These are phyloP conservation scores for Bauhinia variegata DNA, from an alignment of 306 rosid species.

Conservation along the genomic window DNA sequence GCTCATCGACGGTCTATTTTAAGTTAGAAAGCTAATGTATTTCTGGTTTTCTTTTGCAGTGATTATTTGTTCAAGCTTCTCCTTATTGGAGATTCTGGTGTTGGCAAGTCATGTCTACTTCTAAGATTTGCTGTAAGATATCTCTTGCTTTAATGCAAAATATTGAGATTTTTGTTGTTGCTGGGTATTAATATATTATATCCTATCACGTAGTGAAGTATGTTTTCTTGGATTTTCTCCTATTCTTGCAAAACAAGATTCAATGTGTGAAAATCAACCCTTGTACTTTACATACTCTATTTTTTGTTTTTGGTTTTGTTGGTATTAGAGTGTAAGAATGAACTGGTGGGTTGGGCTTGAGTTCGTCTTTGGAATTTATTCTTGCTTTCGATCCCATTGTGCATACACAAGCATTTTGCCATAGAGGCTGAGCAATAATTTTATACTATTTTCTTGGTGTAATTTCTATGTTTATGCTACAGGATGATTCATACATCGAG, in stretches of 20 bases:
- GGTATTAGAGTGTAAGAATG: conserved; percentile 10
- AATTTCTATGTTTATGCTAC: conserved; percentile 26
- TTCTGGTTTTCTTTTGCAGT: conserved; percentile 47
- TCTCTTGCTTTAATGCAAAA: conserved; percentile 10
- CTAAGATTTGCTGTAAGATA: conserved; percentile 97
- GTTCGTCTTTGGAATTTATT: not conserved
- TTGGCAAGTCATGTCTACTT: conserved; percentile 97
- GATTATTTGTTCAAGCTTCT: conserved; percentile 98
- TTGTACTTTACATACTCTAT: conserved; percentile 1
- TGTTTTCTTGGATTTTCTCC: conserved; percentile 5
- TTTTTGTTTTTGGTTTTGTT: conserved; percentile 19
- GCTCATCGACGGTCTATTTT: conserved; percentile 14
- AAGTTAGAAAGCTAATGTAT: conserved; percentile 27
- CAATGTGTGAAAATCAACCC: not conserved
- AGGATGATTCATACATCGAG: conserved; percentile 95
- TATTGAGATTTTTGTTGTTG: not conserved
- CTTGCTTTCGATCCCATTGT: not conserved
- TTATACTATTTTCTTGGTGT: not conserved
- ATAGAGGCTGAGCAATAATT: not conserved
- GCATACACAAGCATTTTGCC: not conserved
- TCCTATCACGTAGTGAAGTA: not conserved
- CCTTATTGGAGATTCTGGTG: conserved; percentile 98
- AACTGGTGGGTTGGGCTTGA: conserved; percentile 5
- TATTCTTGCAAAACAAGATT: not conserved
- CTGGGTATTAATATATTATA: conserved; percentile 1